Conservation (phyloP, 179 eudicot species). For the Carnegiea gigantea region DNA sequence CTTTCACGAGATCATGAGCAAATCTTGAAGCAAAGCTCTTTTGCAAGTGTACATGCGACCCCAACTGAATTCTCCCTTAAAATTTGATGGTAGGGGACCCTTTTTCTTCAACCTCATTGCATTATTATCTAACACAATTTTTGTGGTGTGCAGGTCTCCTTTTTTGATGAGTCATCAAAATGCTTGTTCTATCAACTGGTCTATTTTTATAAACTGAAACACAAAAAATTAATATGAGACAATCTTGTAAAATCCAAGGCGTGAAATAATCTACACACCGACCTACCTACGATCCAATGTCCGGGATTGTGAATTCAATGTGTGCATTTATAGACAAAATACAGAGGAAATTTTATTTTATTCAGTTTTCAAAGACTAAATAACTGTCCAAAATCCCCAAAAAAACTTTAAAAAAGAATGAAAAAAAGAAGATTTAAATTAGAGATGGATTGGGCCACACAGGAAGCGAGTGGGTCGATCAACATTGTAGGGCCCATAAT, state of each 20-base stretch:
- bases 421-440: background rate
- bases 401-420: background rate
- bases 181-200: no score
- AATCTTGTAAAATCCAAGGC: no score
- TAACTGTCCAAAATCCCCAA: background rate
- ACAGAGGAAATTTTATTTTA: background rate
- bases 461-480: background rate
- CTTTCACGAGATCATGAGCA: background rate
- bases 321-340: no score
- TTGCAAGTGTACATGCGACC: background rate
- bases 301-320: no score
- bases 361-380: background rate
- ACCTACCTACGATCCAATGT: no score
- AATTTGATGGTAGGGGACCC: no score
- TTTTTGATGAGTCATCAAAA: no score
- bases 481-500: background rate
- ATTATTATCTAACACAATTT: no score
- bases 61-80: background rate
- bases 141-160: background rate
- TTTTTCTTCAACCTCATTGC: no score
- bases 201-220: no score
- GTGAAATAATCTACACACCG: no score
- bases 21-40: background rate
- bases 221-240: no score
- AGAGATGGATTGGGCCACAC: background rate